Evolutionary conservation across 352 stramenopile genomes (phyloP), one percentile per base, ranked within the genome.

Genomic region (Phytophthora palmivora): DNA sequence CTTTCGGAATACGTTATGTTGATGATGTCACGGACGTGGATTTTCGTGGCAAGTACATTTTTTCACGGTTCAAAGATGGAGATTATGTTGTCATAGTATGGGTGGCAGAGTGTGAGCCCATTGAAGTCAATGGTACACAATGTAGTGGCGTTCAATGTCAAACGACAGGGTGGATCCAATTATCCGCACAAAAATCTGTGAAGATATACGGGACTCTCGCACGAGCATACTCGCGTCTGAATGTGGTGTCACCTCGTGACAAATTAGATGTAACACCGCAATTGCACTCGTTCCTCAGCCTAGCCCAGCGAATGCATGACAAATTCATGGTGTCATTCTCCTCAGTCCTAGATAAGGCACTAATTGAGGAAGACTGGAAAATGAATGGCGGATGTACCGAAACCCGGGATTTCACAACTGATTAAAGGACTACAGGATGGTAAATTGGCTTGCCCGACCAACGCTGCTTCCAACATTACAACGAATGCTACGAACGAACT

Each of bases 211-310:
- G n/a, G 6, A 73, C 78, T 9, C 66, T 67, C 5, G 57, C 77
- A 36, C 78, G 81, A 39, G 77, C 76, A 33, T 80, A 63, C 48
- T 77, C 74, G 33, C 63, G 71, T 38, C 63, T 78, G n/a, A 59
- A 60, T 5, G 53, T 76, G n/a, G 66, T 76, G 3, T 28, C 24
- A 6, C 24, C 3, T 6, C 3, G 6, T 6, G 24, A 6, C 24
- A 28, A 28, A 28, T 28, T 28, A 3, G 3, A 3, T 28, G 41
- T 32, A 14, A 37, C 14, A 7, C 45, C 30, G 10, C 45, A n/a
- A 38, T 6, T 52, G 18, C 45, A 16, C 18, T 18, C n/a, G 4
- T 8, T 38, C 7, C n/a, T 28, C 26, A 12, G 28, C 18, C 16
- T 42, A 10, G 28, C 45, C 45, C 24, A 52, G 30, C 45, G 14